Percentiles rank a stretch among this genome's conserved stretches.
phyloP scores from a whole-genome alignment of 2,329 filamentous ascomycete genomes.

The Thermothelomyces thermophilus region DNA sequence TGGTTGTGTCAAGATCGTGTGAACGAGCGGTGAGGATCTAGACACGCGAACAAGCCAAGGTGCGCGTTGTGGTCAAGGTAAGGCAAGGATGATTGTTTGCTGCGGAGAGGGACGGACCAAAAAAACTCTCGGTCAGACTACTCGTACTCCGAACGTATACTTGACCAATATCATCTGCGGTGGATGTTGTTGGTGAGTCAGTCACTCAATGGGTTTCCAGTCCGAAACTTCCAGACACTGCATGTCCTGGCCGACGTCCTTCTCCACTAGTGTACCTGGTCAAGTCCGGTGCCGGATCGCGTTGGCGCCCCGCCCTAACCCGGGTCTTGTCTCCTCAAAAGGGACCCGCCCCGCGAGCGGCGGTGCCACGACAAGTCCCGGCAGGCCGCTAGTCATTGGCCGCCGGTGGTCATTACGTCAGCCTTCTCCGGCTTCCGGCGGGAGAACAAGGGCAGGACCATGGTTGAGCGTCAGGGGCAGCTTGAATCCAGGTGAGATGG shows the following conservation, averaged over 20 bases:
- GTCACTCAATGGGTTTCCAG: neutral
- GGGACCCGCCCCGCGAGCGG: neutral
- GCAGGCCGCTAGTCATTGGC: conserved; percentile 2
- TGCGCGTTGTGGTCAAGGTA: too few species aligned
- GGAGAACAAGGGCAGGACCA: neutral
- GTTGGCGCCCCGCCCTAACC: neutral
- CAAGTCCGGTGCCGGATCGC: conserved; percentile 2
- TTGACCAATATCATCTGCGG: neutral
- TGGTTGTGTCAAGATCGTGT: neutral
- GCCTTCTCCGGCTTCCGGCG: neutral
- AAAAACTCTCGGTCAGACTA: too few species aligned
- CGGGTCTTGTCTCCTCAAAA: neutral
- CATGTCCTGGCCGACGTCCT: neutral
- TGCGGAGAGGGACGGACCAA: too few species aligned
- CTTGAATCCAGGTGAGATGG: neutral
- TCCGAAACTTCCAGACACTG: neutral
- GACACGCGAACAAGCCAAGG: too few species aligned
- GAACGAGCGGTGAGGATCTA: too few species aligned
- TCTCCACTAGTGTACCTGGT: neutral
- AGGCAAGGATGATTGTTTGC: too few species aligned
- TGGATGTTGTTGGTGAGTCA: neutral
- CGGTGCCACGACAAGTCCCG: neutral
- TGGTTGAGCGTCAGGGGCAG: too few species aligned
- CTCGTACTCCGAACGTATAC: neutral
- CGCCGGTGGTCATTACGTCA: conserved; percentile 5